A percentile compares a stretch with the other conserved stretches of the same genome.
phyloP scores from a whole-genome alignment of 148 eudicot species.

The Selenicereus undatus region DNA sequence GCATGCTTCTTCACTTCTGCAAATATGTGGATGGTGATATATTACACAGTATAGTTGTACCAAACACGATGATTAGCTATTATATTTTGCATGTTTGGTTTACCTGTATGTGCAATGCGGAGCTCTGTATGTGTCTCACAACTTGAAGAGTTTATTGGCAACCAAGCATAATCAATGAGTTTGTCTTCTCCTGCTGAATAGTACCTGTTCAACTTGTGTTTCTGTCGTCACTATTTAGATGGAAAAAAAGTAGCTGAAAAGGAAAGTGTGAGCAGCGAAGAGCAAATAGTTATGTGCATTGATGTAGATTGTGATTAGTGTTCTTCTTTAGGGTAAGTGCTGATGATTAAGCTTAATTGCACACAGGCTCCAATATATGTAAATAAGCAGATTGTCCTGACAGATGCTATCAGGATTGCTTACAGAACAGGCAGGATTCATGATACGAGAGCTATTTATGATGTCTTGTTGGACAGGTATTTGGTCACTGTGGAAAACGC shows the following conservation, averaged over 20 bases:
- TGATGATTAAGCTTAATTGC: background rate
- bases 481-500: background rate
- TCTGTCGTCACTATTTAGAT: background rate
- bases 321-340: background rate
- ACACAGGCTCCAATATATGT: slow-evolving; percentile 69
- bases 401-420: slow-evolving; percentile 59
- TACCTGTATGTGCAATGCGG: background rate
- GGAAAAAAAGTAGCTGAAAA: background rate
- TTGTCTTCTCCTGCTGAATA: background rate
- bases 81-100: background rate
- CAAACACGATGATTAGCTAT: background rate
- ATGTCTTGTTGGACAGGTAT: slow-evolving; percentile 71
- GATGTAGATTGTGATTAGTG: slow-evolving; percentile 1
- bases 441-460: slow-evolving; percentile 48
- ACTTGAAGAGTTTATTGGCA: background rate
- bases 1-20: background rate
- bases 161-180: background rate
- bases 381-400: slow-evolving; percentile 56
- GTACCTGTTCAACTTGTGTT: background rate
- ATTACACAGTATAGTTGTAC: background rate
- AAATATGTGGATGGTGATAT: background rate
- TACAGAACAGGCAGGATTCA: slow-evolving; percentile 41
- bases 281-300: background rate
- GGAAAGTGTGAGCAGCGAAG: background rate
- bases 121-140: background rate